Conservation (phyloP, 2,329 filamentous ascomycete genomes). For the Escovopsis sp. region DNA sequence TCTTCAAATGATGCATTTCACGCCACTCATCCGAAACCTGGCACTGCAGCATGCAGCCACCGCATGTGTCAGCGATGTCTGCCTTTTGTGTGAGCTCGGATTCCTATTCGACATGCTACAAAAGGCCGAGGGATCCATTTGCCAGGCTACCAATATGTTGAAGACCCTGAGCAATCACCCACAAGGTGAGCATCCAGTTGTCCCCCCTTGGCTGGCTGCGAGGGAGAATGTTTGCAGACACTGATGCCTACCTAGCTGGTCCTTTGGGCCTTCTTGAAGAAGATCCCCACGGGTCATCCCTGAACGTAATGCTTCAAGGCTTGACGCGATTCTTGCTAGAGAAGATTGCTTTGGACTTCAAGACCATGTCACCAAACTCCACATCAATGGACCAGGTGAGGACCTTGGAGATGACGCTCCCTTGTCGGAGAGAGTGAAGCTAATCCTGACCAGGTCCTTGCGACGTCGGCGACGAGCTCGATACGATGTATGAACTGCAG, state of each 20-base stretch:
- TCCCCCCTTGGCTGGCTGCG: too few relatives aligned
- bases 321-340: constrained; percentile 76
- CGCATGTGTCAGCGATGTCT: constrained; percentile 67
- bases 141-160: constrained; percentile 88
- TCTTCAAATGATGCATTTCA: constrained; percentile 83
- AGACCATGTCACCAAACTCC: constrained; percentile 46
- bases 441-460: constrained; percentile 28
- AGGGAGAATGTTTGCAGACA: background rate
- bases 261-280: constrained; percentile 76
- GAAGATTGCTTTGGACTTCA: constrained; percentile 64
- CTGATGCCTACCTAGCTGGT: constrained; percentile 34
- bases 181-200: constrained; percentile 37
- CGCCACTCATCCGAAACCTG: constrained; percentile 72
- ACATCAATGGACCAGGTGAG: constrained; percentile 56
- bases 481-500: constrained; percentile 79
- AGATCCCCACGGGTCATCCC: constrained; percentile 54
- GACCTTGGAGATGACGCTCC: constrained; percentile 1
- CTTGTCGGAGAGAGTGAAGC: background rate
- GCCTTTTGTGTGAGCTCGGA: constrained; percentile 83
- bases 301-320: constrained; percentile 73
- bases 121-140: constrained; percentile 86
- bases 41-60: constrained; percentile 81
- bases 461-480: constrained; percentile 54
- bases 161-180: constrained; percentile 77
- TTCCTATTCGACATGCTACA: constrained; percentile 97